Percentiles rank a stretch among this genome's conserved stretches.
phyloP scores from a whole-genome alignment of 2,329 filamentous ascomycete species.

The Aspergillus quadricinctus region DNA sequence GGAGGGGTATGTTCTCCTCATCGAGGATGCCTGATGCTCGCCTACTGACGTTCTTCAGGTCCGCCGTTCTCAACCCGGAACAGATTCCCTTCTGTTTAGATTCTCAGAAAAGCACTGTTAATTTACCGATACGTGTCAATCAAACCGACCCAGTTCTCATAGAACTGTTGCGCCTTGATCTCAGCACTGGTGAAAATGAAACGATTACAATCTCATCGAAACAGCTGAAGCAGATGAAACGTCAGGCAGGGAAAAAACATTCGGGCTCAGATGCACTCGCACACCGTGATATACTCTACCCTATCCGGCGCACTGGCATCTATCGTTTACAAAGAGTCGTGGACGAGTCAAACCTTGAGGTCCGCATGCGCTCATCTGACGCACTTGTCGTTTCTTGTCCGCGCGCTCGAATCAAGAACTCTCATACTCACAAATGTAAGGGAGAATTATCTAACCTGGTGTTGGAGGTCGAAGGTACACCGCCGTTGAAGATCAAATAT shows the following conservation, averaged over 20 bases:
- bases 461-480: constrained; percentile 79
- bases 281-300: constrained; percentile 66
- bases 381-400: constrained; percentile 85
- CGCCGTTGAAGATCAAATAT: constrained; percentile 89
- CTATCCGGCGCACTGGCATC: constrained; percentile 78
- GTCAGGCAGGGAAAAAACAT: constrained; percentile 59
- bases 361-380: constrained; percentile 70
- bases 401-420: constrained; percentile 66
- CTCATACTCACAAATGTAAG: constrained; percentile 66
- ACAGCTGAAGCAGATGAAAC: constrained; percentile 71
- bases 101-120: constrained; percentile 54
- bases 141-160: constrained; percentile 85
- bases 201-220: constrained; percentile 69
- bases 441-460: constrained; percentile 83
- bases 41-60: constrained; percentile 47
- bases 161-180: constrained; percentile 80
- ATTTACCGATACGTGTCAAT: constrained; percentile 86
- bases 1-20: constrained; percentile 61
- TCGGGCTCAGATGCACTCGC: constrained; percentile 47
- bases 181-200: constrained; percentile 76
- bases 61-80: constrained; percentile 81
- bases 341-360: constrained; percentile 90
- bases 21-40: background rate
- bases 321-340: constrained; percentile 82
- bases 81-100: constrained; percentile 77